Conservation (phyloP, 1,284 basidiomycete genomes). For the Prillingera fragicola region DNA sequence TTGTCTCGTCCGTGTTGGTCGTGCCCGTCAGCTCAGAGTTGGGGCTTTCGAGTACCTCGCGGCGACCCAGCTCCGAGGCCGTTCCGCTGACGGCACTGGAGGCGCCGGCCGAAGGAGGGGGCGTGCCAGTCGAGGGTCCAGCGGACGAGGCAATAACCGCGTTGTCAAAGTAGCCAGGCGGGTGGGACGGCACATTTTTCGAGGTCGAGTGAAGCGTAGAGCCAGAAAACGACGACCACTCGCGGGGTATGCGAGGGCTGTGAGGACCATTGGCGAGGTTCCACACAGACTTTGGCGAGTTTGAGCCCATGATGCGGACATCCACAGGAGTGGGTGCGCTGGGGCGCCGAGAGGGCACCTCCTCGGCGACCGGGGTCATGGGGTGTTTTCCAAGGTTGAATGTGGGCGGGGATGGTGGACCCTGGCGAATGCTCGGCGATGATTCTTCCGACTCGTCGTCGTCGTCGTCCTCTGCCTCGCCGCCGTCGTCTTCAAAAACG, state of each 20-base stretch:
- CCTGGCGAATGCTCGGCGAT: no score
- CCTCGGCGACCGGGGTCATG: neutral
- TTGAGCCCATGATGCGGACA: neutral
- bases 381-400: no score
- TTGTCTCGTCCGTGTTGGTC: conserved; percentile 2
- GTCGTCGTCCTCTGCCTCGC: conserved; percentile 16
- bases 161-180: no score
- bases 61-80: no score
- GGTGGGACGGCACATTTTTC: neutral
- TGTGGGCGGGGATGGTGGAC: no score
- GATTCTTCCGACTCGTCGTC: conserved; percentile 10
- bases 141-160: no score
- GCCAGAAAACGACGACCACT: neutral
- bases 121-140: no score
- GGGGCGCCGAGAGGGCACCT: neutral
- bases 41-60: neutral
- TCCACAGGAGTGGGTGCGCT: neutral
- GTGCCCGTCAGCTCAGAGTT: neutral
- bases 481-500: conserved; percentile 33
- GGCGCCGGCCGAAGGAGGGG: no score
- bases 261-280: neutral
- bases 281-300: conserved; percentile 2
- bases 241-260: neutral
- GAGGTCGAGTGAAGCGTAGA: neutral
- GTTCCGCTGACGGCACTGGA: no score